Evolutionary conservation across 108 stramenopile genomes (phyloP), one percentile per base, ranked within the genome.

Genomic region (Fistulifera pelliculosa): DNA sequence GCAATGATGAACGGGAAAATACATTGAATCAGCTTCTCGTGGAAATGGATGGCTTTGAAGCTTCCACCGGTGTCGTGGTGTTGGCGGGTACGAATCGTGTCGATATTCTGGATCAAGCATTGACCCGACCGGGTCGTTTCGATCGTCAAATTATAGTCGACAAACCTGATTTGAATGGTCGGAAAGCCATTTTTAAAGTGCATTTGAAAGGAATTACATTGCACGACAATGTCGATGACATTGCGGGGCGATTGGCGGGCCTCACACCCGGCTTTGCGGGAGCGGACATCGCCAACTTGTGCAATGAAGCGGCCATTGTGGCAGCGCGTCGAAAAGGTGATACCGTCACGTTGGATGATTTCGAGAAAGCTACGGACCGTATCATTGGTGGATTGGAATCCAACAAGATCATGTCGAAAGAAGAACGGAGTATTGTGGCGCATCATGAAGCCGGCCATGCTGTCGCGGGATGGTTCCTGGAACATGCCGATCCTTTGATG

Each of bases 371-470:
- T 7, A 80, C 77, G 7, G 97, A 98, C 58, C 80, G 97, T 43
- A 81, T 98, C 52, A 89, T 98, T 56, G 96, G 93, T 18, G 97
- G 97, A n/a, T 71, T 98, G 61, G 95, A 95, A 61, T 77, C 80
- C 49, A 83, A 92, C 62, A 88, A 93, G 62, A 85, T 98, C 53
- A 95, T 98, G 85, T 76, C 84, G 41, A 58, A 69, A 16, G 82
- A 92, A 38, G 94, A 98, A 70, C 77, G 77, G 55, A 54, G 67
- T 16, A 93, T 96, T 38, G 95, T 98, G 24, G 97, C 97, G 1
- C 84, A 95, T 73, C 97, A 98, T 65, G 97, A 98, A 76, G 95
- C 97, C 11, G 97, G 97, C n/a, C 95, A 98, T 60, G 93, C 95
- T 19, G 86, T 96, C 19, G 91, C 69, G n/a, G 75, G 76, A 44